Evolutionary conservation across 2,329 filamentous ascomycete genomes (phyloP).

Genomic region (Claviceps fusiformis): DNA sequence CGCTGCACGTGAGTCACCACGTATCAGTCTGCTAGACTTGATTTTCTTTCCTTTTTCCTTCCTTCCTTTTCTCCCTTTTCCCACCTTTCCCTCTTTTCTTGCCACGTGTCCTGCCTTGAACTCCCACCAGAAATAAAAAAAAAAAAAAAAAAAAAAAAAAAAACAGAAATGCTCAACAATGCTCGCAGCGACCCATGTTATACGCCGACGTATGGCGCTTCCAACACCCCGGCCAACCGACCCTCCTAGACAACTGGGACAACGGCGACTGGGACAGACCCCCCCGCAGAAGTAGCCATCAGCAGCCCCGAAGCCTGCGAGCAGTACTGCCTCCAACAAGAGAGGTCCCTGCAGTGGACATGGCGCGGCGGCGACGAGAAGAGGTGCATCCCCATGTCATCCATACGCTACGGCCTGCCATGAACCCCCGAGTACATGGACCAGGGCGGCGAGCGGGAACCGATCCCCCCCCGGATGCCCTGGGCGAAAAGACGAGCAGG

Average conservation of each 20-base stretch:
- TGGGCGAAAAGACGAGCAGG: constrained; percentile 7
- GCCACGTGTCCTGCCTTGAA: too few species aligned
- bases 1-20: constrained; percentile 19
- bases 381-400: constrained; percentile 15
- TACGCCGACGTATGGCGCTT: constrained; percentile 25
- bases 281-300: constrained; percentile 13
- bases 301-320: constrained; percentile 16
- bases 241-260: constrained; percentile 16
- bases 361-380: constrained; percentile 19
- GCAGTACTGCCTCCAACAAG: constrained; percentile 14
- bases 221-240: constrained; percentile 18
- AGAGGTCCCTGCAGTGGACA: constrained; percentile 17
- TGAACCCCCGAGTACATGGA: constrained; percentile 12
- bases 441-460: constrained; percentile 12
- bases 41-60: too few species aligned
- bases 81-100: too few species aligned
- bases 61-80: too few species aligned
- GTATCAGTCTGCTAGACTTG: too few species aligned
- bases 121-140: too few species aligned
- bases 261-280: constrained; percentile 19
- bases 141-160: too few species aligned
- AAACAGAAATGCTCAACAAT: too few species aligned
- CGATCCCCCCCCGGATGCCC: constrained; percentile 9
- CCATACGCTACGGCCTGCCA: constrained; percentile 15
- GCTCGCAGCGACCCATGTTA: constrained; percentile 18